A percentile compares a stretch with the other conserved stretches of the same genome.
phyloP scores from a whole-genome alignment of 345 rosid genomes.

The Brassica cretica region DNA sequence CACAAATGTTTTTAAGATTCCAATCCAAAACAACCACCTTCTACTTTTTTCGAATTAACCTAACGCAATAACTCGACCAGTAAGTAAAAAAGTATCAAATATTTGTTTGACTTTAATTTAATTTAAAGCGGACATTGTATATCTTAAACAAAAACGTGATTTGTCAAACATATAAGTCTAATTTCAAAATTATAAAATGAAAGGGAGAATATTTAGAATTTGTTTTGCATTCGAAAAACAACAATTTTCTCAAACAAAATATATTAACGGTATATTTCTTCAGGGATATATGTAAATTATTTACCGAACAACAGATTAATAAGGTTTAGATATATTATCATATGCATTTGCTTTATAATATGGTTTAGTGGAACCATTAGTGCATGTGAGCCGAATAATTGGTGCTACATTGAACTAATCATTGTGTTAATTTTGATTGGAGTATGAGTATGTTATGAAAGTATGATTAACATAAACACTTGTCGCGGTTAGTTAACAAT shows the following conservation, averaged over 20 bases:
- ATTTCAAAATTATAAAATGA: not conserved
- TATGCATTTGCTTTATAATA: constrained; percentile 14
- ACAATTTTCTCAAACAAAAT: not conserved
- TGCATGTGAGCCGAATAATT: constrained; percentile 40
- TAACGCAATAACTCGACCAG: constrained; percentile 31
- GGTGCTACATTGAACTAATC: constrained; percentile 27
- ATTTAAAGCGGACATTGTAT: not conserved
- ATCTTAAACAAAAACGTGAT: not conserved
- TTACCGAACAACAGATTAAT: constrained; percentile 2
- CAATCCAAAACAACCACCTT: constrained; percentile 18
- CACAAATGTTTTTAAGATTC: not conserved
- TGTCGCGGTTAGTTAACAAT: constrained; percentile 16
- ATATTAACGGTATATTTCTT: not conserved
- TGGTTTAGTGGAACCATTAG: constrained; percentile 16
- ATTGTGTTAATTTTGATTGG: constrained; percentile 30
- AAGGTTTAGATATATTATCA: not conserved
- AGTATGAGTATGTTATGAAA: constrained; percentile 15
- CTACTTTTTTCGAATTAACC: constrained; percentile 17
- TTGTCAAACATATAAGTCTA: not conserved
- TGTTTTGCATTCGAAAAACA: not conserved
- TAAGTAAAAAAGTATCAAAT: constrained; percentile 6
- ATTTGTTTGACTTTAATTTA: constrained; percentile 13
- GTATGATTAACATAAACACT: constrained; percentile 33
- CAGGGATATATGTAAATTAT: not conserved
- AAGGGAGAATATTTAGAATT: not conserved